phyloP scores from a whole-genome alignment of 2,329 filamentous ascomycete species.

The Cercospora citrullina region DNA sequence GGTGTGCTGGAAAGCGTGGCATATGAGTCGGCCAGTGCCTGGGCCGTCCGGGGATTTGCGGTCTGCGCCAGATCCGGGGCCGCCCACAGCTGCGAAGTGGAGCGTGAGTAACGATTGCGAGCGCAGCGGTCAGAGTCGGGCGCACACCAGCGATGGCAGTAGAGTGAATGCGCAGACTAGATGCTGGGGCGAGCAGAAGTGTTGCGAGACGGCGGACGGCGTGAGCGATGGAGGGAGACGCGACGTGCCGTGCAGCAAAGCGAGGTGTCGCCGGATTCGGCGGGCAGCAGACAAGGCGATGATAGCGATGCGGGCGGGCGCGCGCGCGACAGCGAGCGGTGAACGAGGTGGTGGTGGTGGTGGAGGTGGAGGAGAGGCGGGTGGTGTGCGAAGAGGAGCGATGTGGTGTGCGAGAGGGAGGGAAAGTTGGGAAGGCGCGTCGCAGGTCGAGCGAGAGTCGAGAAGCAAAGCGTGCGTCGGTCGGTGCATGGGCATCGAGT shows the following conservation, averaged over 20 bases:
- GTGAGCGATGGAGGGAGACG: slow-evolving; percentile 5
- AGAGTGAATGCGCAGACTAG: neutral
- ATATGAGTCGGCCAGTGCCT: slow-evolving; percentile 9
- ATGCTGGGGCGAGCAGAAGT: neutral
- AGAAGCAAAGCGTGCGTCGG: neutral
- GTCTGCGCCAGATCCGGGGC: slow-evolving; percentile 1
- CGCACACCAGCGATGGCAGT: neutral
- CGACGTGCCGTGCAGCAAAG: slow-evolving; percentile 5
- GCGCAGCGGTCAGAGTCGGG: neutral
- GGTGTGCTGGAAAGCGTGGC: slow-evolving; percentile 5
- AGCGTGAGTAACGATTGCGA: neutral
- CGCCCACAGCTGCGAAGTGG: neutral
- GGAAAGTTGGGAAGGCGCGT: neutral
- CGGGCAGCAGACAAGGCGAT: neutral
- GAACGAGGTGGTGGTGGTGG: neutral
- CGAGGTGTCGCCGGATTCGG: slow-evolving; percentile 16
- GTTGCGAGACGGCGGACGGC: neutral
- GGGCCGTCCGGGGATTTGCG: neutral
- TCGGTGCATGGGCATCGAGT: neutral
- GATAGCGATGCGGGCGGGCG: neutral
- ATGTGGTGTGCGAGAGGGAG: neutral
- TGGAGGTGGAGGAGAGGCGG: neutral
- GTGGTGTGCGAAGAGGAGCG: neutral
- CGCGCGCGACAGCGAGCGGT: neutral
- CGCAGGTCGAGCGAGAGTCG: neutral